Evolutionary conservation across 1,139 yeast genomes (phyloP).

Genomic region (Starmera stellimalicola): DNA sequence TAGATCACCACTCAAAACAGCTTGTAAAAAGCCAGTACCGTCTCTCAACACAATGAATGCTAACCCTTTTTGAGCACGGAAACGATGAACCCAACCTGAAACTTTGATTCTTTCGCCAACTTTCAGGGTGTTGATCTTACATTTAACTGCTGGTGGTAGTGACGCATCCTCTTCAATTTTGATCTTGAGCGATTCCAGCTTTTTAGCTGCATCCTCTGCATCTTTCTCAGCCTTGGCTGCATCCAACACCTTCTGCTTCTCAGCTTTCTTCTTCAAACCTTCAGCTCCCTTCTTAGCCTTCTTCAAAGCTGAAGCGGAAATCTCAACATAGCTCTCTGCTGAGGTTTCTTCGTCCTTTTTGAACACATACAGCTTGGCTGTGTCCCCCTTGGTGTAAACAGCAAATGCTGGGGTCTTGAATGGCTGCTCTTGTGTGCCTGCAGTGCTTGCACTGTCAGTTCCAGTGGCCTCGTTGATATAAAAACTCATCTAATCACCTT

Average conservation of each 20-base stretch:
- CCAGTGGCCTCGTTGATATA: slow-evolving; percentile 74
- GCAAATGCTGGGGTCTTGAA: slow-evolving; percentile 84
- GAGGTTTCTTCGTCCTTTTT: slow-evolving; percentile 54
- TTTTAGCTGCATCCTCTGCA: slow-evolving; percentile 58
- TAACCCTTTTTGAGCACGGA: slow-evolving; percentile 85
- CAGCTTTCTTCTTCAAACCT: slow-evolving; percentile 80
- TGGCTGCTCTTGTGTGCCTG: slow-evolving; percentile 63
- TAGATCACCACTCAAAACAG: slow-evolving; percentile 81
- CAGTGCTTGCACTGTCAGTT: slow-evolving; percentile 40
- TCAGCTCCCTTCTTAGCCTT: slow-evolving; percentile 97
- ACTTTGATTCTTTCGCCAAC: slow-evolving; percentile 61
- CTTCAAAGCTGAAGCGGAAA: slow-evolving; percentile 88
- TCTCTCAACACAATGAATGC: slow-evolving; percentile 90
- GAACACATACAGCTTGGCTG: slow-evolving; percentile 53
- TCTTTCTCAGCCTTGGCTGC: slow-evolving; percentile 52
- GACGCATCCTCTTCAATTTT: slow-evolving; percentile 62
- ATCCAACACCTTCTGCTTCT: slow-evolving; percentile 63
- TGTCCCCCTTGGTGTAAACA: slow-evolving; percentile 34
- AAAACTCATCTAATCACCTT: slow-evolving; percentile 15
- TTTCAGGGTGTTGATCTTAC: slow-evolving; percentile 44
- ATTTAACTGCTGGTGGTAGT: slow-evolving; percentile 58
- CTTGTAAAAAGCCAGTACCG: slow-evolving; percentile 86
- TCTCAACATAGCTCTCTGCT: slow-evolving; percentile 56
- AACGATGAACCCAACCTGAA: slow-evolving; percentile 94
- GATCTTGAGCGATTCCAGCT: slow-evolving; percentile 73